phyloP scores from a whole-genome alignment of 169 alveolate genomes.

The Cryptosporidium ubiquitum region DNA sequence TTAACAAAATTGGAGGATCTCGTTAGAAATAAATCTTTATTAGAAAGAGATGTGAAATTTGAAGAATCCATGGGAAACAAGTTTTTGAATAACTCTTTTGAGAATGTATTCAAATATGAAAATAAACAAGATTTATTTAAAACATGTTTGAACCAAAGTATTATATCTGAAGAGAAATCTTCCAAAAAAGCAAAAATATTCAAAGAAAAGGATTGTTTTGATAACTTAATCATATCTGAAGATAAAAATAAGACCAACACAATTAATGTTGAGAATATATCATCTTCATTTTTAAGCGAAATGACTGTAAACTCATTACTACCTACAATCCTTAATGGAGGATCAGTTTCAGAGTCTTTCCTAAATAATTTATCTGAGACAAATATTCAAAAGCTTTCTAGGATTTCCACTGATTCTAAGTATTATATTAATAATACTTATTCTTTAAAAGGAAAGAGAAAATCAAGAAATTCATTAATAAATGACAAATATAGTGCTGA shows the following conservation, averaged over 20 bases:
- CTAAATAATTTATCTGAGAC: slow-evolving; percentile 30
- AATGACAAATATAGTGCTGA: slow-evolving; percentile 35
- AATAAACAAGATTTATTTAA: slow-evolving; percentile 23
- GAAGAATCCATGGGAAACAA: slow-evolving; percentile 17
- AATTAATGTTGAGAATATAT: neutral
- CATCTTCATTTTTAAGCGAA: slow-evolving; percentile 8
- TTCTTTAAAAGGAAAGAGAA: slow-evolving; percentile 1
- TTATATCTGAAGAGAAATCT: neutral
- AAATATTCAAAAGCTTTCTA: slow-evolving; percentile 30
- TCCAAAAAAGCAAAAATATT: neutral
- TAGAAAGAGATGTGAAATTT: slow-evolving; percentile 70
- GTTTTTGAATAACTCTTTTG: slow-evolving; percentile 17
- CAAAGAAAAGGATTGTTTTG: neutral
- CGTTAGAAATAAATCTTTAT: slow-evolving; percentile 75
- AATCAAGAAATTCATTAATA: neutral
- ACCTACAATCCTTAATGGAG: slow-evolving; percentile 45
- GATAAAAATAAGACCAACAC: neutral
- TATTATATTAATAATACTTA: neutral
- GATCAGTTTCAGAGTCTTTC: slow-evolving; percentile 61
- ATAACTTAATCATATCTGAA: neutral
- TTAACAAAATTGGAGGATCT: slow-evolving; percentile 85
- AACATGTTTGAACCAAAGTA: slow-evolving; percentile 27
- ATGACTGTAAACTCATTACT: slow-evolving; percentile 30
- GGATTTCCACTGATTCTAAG: neutral
- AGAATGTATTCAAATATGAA: slow-evolving; percentile 24